These are phyloP conservation scores for Aspergillus phoenicis DNA, from an alignment of 2,329 filamentous ascomycete species.

Conservation along the genomic window DNA sequence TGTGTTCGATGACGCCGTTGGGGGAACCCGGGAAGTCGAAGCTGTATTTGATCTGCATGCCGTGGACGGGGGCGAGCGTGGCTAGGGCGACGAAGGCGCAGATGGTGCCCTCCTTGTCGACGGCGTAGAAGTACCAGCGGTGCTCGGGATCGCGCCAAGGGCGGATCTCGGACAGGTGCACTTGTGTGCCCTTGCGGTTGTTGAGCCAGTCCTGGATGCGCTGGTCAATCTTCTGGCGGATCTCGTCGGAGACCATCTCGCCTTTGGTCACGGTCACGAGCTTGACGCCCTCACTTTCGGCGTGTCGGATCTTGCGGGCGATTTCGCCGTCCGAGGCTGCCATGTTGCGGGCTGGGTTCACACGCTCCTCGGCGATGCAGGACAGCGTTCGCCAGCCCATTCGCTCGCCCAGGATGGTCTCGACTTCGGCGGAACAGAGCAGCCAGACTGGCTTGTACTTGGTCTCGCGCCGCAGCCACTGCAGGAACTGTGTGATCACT, in stretches of 20 bases:
- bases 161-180: slow-evolving; percentile 85
- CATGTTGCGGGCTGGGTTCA: slow-evolving; percentile 71
- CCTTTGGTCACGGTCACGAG: slow-evolving; percentile 72
- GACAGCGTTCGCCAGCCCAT: slow-evolving; percentile 87
- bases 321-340: slow-evolving; percentile 67
- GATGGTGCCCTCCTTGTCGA: slow-evolving; percentile 71
- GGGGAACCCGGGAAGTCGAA: slow-evolving; percentile 87
- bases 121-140: slow-evolving; percentile 81
- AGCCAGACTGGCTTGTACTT: slow-evolving; percentile 84
- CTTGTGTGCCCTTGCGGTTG: slow-evolving; percentile 79
- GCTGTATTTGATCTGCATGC: slow-evolving; percentile 96
- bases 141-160: slow-evolving; percentile 85
- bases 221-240: slow-evolving; percentile 69
- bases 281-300: slow-evolving; percentile 81
- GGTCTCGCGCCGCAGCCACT: slow-evolving; percentile 71
- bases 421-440: slow-evolving; percentile 75
- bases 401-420: slow-evolving; percentile 76
- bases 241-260: slow-evolving; percentile 63
- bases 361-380: slow-evolving; percentile 84
- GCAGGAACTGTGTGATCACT: slow-evolving; percentile 73
- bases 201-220: slow-evolving; percentile 78
- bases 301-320: slow-evolving; percentile 75
- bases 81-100: slow-evolving; percentile 79
- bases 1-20: slow-evolving; percentile 82
- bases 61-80: slow-evolving; percentile 76